Evolutionary conservation across 148 eudicot species (phyloP).

Genomic region (Linanthus parryae): DNA sequence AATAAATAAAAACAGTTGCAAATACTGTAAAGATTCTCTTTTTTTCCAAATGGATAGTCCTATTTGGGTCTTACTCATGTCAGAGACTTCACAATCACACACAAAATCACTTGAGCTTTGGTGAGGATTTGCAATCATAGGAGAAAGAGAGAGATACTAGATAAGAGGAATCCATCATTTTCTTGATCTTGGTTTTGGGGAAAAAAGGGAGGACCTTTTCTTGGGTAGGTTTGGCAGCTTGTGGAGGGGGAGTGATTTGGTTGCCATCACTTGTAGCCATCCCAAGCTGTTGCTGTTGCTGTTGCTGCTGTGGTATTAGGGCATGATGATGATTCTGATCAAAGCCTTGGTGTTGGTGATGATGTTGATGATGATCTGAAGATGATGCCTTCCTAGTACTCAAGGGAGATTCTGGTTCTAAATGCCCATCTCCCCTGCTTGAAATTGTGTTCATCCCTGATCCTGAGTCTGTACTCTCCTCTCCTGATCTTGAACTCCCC

Average conservation of each 20-base stretch:
- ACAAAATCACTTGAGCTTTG: no score
- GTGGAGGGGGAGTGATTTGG: constrained; percentile 28
- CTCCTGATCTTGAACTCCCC: constrained; percentile 79
- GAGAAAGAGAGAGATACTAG: not conserved
- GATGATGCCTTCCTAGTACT: constrained; percentile 38
- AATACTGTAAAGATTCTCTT: constrained; percentile 42
- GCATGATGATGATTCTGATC: constrained; percentile 20
- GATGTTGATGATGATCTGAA: constrained; percentile 18
- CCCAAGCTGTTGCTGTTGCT: constrained; percentile 27
- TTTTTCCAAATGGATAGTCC: no score
- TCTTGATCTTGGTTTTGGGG: no score
- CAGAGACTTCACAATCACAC: no score
- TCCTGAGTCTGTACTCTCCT: constrained; percentile 71
- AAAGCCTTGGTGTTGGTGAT: constrained; percentile 2
- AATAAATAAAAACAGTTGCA: constrained; percentile 18
- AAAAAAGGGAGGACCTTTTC: constrained; percentile 52
- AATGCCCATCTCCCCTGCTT: constrained; percentile 43
- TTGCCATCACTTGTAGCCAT: constrained; percentile 46
- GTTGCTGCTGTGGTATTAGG: constrained; percentile 8
- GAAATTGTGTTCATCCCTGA: constrained; percentile 71
- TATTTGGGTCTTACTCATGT: no score
- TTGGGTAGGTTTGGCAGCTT: constrained; percentile 33
- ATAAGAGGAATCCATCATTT: no score
- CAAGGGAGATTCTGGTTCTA: constrained; percentile 63
- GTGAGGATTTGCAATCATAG: constrained; percentile 13